A percentile compares a stretch with the other conserved stretches of the same genome.
Evolutionary conservation across 1,284 basidiomycete genomes (phyloP).

Genomic region (Polyporus tsugae): DNA sequence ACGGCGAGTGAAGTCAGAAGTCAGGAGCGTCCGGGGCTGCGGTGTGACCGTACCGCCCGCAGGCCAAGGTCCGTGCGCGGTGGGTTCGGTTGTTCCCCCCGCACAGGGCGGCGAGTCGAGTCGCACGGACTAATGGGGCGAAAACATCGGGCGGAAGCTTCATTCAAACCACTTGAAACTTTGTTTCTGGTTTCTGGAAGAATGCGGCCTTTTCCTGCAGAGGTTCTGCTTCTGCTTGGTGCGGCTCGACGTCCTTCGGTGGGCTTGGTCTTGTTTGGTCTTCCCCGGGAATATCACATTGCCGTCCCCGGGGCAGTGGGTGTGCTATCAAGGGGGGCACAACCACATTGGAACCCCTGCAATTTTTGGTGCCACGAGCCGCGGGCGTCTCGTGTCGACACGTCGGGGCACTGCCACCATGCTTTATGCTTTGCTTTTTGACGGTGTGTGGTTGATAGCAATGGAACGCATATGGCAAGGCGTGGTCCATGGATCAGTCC

Average conservation of each 20-base stretch:
- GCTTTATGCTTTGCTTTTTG: not conserved
- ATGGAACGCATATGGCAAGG: slow-evolving; percentile 1
- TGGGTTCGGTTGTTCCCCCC: not conserved
- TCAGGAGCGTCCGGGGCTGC: not conserved
- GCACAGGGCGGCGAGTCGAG: not conserved
- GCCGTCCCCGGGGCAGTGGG: not conserved
- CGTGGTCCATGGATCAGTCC: not conserved
- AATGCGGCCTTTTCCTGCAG: not conserved
- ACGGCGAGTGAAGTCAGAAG: not conserved
- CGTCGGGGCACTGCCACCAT: slow-evolving; percentile 5
- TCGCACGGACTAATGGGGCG: not conserved
- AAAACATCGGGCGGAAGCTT: slow-evolving; percentile 2
- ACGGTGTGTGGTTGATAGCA: not conserved
- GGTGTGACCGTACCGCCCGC: not conserved
- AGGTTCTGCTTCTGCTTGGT: not conserved
- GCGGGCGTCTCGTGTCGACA: not conserved
- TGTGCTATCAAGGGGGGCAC: not conserved
- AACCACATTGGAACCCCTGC: not conserved
- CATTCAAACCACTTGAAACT: not conserved
- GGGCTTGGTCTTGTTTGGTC: not conserved
- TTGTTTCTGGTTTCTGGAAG: not conserved
- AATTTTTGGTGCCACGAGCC: not conserved
- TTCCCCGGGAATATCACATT: not conserved
- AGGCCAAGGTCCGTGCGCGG: not conserved
- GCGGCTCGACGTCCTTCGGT: not conserved